Evolutionary conservation across 2,329 filamentous ascomycete species (phyloP).

Genomic region (Rhynchosporium agropyri): DNA sequence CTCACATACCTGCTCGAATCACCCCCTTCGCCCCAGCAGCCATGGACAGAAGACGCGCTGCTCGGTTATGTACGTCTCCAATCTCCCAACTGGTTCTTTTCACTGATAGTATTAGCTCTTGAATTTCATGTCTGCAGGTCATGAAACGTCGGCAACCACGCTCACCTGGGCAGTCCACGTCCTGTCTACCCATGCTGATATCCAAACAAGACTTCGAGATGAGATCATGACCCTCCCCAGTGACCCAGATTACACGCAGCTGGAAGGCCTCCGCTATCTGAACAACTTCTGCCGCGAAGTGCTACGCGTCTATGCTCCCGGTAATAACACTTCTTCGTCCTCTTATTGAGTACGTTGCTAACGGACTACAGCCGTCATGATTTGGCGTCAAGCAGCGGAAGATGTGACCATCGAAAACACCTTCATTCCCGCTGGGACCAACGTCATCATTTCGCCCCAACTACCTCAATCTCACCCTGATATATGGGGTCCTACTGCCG

Average conservation of each 20-base stretch:
- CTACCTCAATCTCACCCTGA: slow-evolving; percentile 25
- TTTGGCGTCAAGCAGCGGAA: slow-evolving; percentile 51
- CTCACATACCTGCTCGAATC: slow-evolving; percentile 13
- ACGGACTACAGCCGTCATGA: neutral
- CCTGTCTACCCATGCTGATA: slow-evolving; percentile 61
- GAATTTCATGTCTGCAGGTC: slow-evolving; percentile 43
- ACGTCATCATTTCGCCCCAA: slow-evolving; percentile 18
- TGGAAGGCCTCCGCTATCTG: slow-evolving; percentile 75
- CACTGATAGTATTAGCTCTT: slow-evolving; percentile 29
- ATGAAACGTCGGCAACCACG: slow-evolving; percentile 48
- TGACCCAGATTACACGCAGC: slow-evolving; percentile 47
- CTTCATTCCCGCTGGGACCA: slow-evolving; percentile 27
- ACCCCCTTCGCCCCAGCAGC: neutral
- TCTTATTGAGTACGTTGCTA: neutral
- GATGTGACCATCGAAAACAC: slow-evolving; percentile 18
- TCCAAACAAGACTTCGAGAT: slow-evolving; percentile 65
- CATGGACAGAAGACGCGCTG: slow-evolving; percentile 46
- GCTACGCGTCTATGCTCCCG: slow-evolving; percentile 65
- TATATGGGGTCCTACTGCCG: slow-evolving; percentile 32
- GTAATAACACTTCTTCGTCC: neutral
- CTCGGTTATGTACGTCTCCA: slow-evolving; percentile 42
- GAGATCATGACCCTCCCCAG: slow-evolving; percentile 64
- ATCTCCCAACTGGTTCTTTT: neutral
- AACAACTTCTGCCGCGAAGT: slow-evolving; percentile 75
- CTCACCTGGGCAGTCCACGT: slow-evolving; percentile 59